phyloP scores from a whole-genome alignment of 2,329 filamentous ascomycete species.

The Pseudocercospora cruenta region DNA sequence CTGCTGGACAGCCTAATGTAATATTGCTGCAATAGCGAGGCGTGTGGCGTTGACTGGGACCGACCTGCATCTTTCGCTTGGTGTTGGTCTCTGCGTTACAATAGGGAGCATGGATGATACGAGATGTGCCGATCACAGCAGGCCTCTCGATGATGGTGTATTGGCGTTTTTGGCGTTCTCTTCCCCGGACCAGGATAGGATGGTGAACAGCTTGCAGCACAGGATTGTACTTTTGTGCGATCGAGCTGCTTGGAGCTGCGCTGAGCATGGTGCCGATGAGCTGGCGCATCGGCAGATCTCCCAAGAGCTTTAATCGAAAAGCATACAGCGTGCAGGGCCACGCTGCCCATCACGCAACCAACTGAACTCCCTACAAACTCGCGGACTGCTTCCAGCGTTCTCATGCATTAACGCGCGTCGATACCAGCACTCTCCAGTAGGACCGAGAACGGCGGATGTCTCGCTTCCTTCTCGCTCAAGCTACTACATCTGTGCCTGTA shows the following conservation, averaged over 20 bases:
- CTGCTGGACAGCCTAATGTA: slow-evolving; percentile 16
- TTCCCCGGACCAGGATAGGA: not conserved
- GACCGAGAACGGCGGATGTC: not conserved
- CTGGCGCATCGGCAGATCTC: not conserved
- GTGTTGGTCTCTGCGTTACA: not conserved
- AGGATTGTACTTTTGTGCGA: not conserved
- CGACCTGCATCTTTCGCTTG: not conserved
- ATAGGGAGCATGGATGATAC: not conserved
- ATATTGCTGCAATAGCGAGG: slow-evolving; percentile 6
- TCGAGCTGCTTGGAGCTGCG: not conserved
- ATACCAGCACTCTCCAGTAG: not conserved
- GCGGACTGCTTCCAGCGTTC: not conserved
- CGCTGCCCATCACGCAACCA: not conserved
- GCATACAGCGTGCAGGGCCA: not conserved
- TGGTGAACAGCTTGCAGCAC: not conserved
- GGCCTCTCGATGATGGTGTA: not conserved
- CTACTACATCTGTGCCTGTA: not conserved
- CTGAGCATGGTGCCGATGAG: not conserved
- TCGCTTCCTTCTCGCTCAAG: not conserved
- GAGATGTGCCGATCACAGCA: not conserved
- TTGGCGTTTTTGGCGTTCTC: not conserved
- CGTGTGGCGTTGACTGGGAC: not conserved
- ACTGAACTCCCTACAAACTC: not conserved
- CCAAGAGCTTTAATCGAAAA: not conserved
- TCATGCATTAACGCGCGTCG: not conserved